Base-by-base conservation (phyloP, 2,329 filamentous ascomycete genomes). In the Aspergillus tamarii region DNA sequence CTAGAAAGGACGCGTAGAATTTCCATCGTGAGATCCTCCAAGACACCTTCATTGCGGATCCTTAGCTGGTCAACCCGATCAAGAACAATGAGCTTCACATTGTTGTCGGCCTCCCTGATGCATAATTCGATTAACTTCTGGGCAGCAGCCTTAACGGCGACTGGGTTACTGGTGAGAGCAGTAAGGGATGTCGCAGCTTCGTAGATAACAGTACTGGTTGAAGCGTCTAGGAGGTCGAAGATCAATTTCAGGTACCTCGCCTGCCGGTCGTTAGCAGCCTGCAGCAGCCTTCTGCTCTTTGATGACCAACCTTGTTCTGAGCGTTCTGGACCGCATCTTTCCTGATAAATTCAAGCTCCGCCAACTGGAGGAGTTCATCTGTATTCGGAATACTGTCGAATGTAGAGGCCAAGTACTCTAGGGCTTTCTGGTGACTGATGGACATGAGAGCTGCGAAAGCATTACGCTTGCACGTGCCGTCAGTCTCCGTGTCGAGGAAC, bases 61-160 rank as follows among this genome's bases (percentile, higher is more conserved):
- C 94, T 87, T 66, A 97, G 80, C 73, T 94, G 90, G 73, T 97
- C 91, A 43, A 99, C 95, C 53, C 94, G 91, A 74, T 98, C 95
- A 50, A 99, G 85, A 23, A 99, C 95, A 71, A 99, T 99, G 53
- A 99, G 89, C 83, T 99, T 99, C 68, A 99, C 95, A 76, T 99
- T 99, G 84, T 99, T 99, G 78, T 99, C 95, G 0, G 95, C 90
- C 80, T 98, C 95, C 81, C 96, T 97, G 77, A 99, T 97, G 76
- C 91, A 93, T 10, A 99, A 85, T 79, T 99, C 95, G 68, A 98
- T 97, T 77, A 99, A 95, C 76, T 99, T 99, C 71, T 88, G 87
- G 16, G 95, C 95, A 11, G 95, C 95, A 30, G 95, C 95, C 82
- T 98, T 99, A 64, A 99, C 94, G 21, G 95, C 95, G 14, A 99